Base-by-base conservation (phyloP, 768 basidiomycete species). In the Lentinula sp. region DNA sequence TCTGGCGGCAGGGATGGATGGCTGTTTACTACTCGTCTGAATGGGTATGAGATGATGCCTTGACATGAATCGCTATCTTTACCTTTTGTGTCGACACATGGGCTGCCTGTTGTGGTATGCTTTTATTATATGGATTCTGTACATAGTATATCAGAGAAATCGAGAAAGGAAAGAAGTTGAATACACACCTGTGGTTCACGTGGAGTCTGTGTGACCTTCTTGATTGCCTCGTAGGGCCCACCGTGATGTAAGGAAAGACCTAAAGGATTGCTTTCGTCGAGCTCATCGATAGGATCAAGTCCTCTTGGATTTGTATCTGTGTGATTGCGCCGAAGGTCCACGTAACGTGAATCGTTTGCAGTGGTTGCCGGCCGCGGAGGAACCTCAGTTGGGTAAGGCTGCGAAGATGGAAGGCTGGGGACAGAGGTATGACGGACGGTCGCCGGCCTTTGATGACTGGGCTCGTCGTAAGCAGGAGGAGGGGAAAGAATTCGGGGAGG, bases 191-290 rank as follows among this genome's bases (percentile, higher is more conserved):
- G 55, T 10, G 35, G 53, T 37, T 54, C 35, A 20, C 35, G 35
- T 20, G 53, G 35, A 39, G 13, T 56, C n/a, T 55, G 41, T 23
- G 61, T 36, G 12, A 75, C 66, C 48, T 70, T 75, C 42, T 69
- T 69, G 43, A 82, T 78, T 2, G 81, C 87, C 67, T 92, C 88
- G 66, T 91, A 93, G n/a, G 88, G 89, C 0, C 89, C 86, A 36
- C 76, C 77, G 65, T 91, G 88, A 68, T 91, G 90, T 63, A 87
- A 73, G 16, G 77, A 71, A 7, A 78, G 62, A 3, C 90, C 90
- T 61, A 85, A 77, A 1, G 90, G 88, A 70, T 85, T 87, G 6
- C 84, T 82, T 69, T 90, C 88, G 69, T 92, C 91, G 37, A 92
- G 72, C 70, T 90, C 87, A 68, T 93, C 90, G 63, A 93, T 87